Base-by-base conservation (phyloP, 2,329 filamentous ascomycete genomes). In the Aureobasidium sp. region DNA sequence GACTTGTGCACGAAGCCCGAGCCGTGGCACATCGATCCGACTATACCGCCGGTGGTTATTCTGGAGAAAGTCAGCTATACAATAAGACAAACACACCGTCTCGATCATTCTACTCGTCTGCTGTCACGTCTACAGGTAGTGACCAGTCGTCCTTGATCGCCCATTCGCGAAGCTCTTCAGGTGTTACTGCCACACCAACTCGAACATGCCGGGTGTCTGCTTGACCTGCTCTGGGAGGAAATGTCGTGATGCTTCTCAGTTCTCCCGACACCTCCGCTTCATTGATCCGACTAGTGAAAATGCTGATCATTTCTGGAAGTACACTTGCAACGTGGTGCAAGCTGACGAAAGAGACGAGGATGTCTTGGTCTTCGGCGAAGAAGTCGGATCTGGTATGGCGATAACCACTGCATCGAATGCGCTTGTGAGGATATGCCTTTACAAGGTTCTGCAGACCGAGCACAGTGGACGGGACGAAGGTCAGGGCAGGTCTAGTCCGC, bases 131-230 rank as follows among this genome's bases (percentile, higher is more conserved):
- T 21, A 78, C 68, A 1, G 78, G 77, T 21, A 79, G 66, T 0
- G 75, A 72, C 71, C 75, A 76, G 21, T 73, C 71, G 27, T 76
- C 70, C 51, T 74, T 72, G 50, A 79, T 70, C 21, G 75, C 73
- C 78, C 77, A 81, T 32, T 75, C 70, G 25, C 78, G 69, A 42
- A 81, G 74, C 41, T 77, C 73, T 65, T 81, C 77, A 64, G 78
- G 78, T 1, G 78, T 79, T 1, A 77, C 76, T 4, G 73, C 72
- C 13, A 70, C 74, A 4, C 78, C 78, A 21, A 80, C 68, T 51
- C 77, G 70, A 36, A 75, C 75, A 16, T 78, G 70, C 11, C 39
- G 48, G 5, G 49, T 55, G 9, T 61, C 41, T 36, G 34, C 13
- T 32, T 50, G 44, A 29, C 45, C 57, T 29, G 57, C 48, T 30